Percentiles rank a stretch among this genome's conserved stretches.
Conservation (phyloP, 305 asterid species). For the Solanum hybrid region DNA sequence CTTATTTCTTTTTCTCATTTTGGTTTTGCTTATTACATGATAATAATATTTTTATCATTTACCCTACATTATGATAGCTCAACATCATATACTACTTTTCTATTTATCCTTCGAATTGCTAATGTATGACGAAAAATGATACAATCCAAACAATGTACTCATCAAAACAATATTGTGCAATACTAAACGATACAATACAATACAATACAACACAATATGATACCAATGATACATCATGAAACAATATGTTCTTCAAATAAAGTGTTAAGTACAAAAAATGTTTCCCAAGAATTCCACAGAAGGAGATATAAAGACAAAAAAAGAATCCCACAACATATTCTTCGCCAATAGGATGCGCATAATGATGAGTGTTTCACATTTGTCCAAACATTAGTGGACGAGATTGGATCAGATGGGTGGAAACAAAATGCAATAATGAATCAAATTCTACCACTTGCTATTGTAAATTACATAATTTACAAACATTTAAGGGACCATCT, state of each 20-base stretch:
- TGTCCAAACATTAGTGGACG: not conserved
- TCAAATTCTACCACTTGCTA: not conserved
- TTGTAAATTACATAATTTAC: not conserved
- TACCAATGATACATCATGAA: not conserved
- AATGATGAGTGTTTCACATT: not conserved
- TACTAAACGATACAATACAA: not conserved
- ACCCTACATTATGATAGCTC: not conserved
- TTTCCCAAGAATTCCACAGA: not conserved
- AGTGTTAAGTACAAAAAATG: not conserved
- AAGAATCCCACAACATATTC: not conserved
- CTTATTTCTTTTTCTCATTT: not conserved
- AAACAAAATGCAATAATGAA: not conserved
- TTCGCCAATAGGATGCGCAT: not conserved
- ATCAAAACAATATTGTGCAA: not conserved
- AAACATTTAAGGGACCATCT: not conserved
- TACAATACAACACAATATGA: not conserved
- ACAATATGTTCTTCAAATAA: not conserved
- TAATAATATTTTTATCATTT: not conserved
- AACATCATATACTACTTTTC: not conserved
- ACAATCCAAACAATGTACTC: not conserved
- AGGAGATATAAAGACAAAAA: not conserved
- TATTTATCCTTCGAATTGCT: not conserved
- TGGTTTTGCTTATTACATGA: not conserved
- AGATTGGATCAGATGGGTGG: not conserved
- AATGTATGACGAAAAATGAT: not conserved